Base-by-base conservation (phyloP, 176 grass and related monocot species). In the Rhynchospora tenuis region DNA sequence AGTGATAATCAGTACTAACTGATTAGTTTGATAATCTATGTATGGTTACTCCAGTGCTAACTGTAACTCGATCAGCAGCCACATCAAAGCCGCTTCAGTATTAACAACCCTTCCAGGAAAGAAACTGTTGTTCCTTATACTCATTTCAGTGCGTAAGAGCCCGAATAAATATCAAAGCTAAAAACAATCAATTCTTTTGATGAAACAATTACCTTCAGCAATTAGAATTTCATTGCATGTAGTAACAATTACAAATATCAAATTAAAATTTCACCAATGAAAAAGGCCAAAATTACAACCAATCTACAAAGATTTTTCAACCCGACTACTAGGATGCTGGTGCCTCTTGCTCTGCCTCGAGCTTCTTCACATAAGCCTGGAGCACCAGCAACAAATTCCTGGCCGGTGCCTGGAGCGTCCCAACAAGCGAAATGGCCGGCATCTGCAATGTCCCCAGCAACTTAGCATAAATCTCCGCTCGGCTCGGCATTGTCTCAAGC, bases 401-500 rank as follows among this genome's bases (percentile, higher is more conserved):
- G 79, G 89, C 88, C 0, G 92, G 90, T 27, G 92, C 88, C 89
- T 94, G 87, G 80, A 95, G 86, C 23, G 90, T 90, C 59, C 90
- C 82, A 47, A 95, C 83, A 27, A 98, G 56, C 15, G 92, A 91
- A 59, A 84, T 90, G 7, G 95, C 87, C 0, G 95, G 91, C 0
- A 83, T 87, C 70, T 98, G 93, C 56, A 98, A 81, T 10, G 91
- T 81, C 7, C 95, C 95, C 11, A 98, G 89, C 78, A 98, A 73
- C 81, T 93, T 89, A 57, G 92, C 79, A 42, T 98, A 98, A 7
- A 93, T 82, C 90, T 98, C 92, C 1, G 88, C 88, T 60, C 95
- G 83, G 85, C 83, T 98, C 66, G 95, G 95, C 95, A 98, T 98
- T 1, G 89, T 93, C 89, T 98, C 95, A 58, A 98, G 90, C 85